Base-by-base conservation (phyloP, 106 monocot species). In the Dendrobium huoshanense region DNA sequence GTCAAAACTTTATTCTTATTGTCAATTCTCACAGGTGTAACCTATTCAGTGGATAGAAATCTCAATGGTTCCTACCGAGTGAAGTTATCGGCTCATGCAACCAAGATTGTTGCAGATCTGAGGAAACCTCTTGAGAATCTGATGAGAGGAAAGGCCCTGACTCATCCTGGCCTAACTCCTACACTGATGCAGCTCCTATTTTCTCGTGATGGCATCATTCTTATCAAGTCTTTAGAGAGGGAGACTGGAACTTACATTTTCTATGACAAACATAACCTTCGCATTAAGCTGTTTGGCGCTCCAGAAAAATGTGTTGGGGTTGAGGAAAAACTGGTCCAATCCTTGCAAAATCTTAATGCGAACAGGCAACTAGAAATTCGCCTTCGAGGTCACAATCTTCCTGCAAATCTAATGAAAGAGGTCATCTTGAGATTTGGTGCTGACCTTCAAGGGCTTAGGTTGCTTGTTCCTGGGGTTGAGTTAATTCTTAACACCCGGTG, bases 381-480 rank as follows among this genome's bases (percentile, higher is more conserved):
- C 29, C 90, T 97, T 18, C 88, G 90, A 9, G 88, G 86, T 17
- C 74, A 75, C 43, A 79, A 82, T 44, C 85, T 90, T 22, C 96
- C 96, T 8, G 85, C 88, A 29, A 78, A 91, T 77, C 72, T 97
- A 45, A 92, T 97, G 94, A 94, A 92, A 80, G 90, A 90, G 78
- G 84, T 97, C 45, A 86, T 94, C 18, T 40, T 77, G 49, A 82
- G 79, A 64, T 97, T 94, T 41, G 94, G 94, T 13, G 79, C 96
- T 2, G 92, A 94, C 56, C 86, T 97, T 25, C 64, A 80, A 1
- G 84, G 82, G 31, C 87, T 97, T 20, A 87, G 86, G 78, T 81
- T 83, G 48, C 82, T 79, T 41, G 83, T 90, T 20, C 87, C 89
- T 33, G 89, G 86, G 31, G 80, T 86, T 0, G 91, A 91, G 11